phyloP scores from a whole-genome alignment of 345 rosid genomes.

The Lenwebbia sp. region DNA sequence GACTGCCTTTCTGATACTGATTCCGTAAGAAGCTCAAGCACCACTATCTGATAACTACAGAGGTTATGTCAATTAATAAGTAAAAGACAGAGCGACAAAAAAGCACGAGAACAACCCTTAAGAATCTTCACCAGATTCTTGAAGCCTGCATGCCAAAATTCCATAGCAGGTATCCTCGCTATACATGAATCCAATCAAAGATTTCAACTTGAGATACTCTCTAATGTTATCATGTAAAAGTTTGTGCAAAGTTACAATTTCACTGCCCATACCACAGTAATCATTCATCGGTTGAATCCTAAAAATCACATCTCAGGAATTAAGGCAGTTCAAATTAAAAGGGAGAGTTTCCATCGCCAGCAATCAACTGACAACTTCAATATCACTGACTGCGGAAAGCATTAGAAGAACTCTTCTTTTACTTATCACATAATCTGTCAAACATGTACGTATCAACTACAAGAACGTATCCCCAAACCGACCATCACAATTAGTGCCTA shows the following conservation, averaged over 20 bases:
- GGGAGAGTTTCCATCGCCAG: not conserved
- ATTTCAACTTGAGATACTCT: not conserved
- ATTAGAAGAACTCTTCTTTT: not conserved
- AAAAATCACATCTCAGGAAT: not conserved
- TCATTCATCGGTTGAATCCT: not conserved
- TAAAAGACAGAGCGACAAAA: not conserved
- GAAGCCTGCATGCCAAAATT: not conserved
- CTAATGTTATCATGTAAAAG: not conserved
- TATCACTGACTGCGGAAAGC: not conserved
- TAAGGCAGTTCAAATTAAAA: not conserved
- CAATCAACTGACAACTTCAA: not conserved
- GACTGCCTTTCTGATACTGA: slow-evolving; percentile 39
- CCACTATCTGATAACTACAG: slow-evolving; percentile 75
- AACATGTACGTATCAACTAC: not conserved
- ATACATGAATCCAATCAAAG: not conserved
- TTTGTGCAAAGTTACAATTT: not conserved
- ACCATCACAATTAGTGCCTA: not conserved
- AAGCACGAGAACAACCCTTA: not conserved
- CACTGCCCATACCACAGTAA: not conserved
- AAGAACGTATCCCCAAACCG: not conserved
- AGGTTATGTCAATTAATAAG: slow-evolving; percentile 5
- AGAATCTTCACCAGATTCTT: not conserved
- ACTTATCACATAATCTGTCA: not conserved
- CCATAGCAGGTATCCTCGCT: not conserved
- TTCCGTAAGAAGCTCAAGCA: slow-evolving; percentile 67